A percentile compares a stretch with the other conserved stretches of the same genome.
These are phyloP conservation scores for Zasmidium citrigriseum DNA, from an alignment of 2,329 filamentous ascomycete genomes.

Conservation along the genomic window DNA sequence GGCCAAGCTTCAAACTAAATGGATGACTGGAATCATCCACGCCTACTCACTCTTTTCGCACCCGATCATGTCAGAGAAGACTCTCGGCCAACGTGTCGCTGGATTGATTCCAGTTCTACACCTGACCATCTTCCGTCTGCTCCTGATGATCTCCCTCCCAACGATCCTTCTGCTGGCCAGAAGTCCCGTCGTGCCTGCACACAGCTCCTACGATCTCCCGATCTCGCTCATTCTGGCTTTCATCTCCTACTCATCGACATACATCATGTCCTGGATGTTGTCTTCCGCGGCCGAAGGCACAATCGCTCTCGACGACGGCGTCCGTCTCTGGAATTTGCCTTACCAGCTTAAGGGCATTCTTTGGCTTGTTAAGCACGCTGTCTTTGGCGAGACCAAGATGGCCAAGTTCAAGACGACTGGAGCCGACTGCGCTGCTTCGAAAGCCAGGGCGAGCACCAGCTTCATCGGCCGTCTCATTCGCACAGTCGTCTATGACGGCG, in stretches of 20 bases:
- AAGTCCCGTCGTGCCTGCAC: constrained; percentile 9
- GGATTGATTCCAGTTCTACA: constrained; percentile 13
- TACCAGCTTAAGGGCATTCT: constrained; percentile 20
- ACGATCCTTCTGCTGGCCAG: constrained; percentile 10
- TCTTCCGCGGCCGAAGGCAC: constrained; percentile 14
- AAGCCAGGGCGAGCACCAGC: constrained; percentile 4
- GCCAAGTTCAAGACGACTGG: constrained; percentile 16
- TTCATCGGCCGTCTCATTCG: constrained; percentile 9
- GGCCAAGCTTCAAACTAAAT: constrained; percentile 20
- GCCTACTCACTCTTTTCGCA: constrained; percentile 18
- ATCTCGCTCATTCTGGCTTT: constrained; percentile 11
- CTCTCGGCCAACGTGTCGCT: constrained; percentile 5
- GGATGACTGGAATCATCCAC: constrained; percentile 22
- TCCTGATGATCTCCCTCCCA: constrained; percentile 15
- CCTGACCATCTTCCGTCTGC: constrained; percentile 12
- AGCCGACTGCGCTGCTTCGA: constrained; percentile 14
- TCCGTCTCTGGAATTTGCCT: constrained; percentile 20
- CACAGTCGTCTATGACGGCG: constrained; percentile 15
- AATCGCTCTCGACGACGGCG: constrained; percentile 17
- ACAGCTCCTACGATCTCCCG: constrained; percentile 7
- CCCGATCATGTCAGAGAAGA: constrained; percentile 14
- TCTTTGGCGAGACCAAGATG: constrained; percentile 20
- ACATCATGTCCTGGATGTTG: constrained; percentile 15
- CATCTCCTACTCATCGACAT: constrained; percentile 15
- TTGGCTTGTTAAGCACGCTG: constrained; percentile 16